Base-by-base conservation (phyloP, 148 eudicot genomes). In the Mesembryanthemum crystallinum region DNA sequence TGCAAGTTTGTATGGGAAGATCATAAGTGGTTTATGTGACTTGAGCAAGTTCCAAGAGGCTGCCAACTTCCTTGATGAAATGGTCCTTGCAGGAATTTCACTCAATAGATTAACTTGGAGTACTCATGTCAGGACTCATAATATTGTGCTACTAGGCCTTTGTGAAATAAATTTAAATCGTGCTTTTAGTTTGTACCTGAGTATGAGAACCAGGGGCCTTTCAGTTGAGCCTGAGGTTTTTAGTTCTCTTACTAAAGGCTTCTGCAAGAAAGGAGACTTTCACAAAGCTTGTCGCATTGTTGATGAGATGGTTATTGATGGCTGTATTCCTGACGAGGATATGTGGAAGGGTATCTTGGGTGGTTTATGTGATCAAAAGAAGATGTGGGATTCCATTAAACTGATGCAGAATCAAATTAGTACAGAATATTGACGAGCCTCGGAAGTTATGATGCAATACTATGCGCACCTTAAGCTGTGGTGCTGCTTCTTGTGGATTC, bases 51-150 rank as follows among this genome's bases (percentile, higher is more conserved):
- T 90, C 30, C 87, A 80, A n/a, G 91, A 91, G 81, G 97, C 99
- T 51, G 94, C 94, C 42, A 92, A 91, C 71, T 88, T 87, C 76
- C 90, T 95, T 28, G 98, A 95, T 75, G 99, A 95, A 85, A 95
- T 95, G 99, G 75, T 90, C 45, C 92, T 94, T 73, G 86, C 82
- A 33, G 93, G 97, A 27, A 84, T 92, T 61, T 74, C 89, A 71
- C 90, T 93, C 51, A 92, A 90, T 73, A 82, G 97, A 51, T 60
- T 94, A 67, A 94, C 96, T 29, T 92, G 98, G 98, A 84, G 84
- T 75, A 82, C 83, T 72, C 97, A 89, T 84, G 88, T 91, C 58
- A 86, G 78, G 78, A 83, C 82, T 49, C 90, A 95, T 79, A 88
- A 92, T 78, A 73, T 55, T 57, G 98, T 95, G 8, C 69, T 89